phyloP scores from a whole-genome alignment of 345 rosid species.

The Aegle marmelos region DNA sequence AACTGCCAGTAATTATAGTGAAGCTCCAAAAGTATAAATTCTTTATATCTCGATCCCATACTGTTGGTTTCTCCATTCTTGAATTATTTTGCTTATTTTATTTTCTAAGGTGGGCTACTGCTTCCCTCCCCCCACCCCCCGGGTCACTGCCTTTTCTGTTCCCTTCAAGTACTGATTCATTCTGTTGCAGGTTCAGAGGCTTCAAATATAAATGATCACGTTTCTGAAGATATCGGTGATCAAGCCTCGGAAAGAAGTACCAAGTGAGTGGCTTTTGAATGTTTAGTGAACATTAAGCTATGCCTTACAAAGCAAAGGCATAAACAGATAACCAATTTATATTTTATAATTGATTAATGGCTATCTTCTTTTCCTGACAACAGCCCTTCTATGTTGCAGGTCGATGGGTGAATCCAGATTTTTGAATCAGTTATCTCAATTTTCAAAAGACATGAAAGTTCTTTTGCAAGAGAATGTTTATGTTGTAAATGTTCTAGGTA shows the following conservation, averaged over 20 bases:
- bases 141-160: not conserved
- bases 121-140: no score
- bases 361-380: not conserved
- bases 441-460: conserved; percentile 67
- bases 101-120: not conserved
- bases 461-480: conserved; percentile 71
- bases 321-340: not conserved
- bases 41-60: not conserved
- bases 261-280: conserved; percentile 32
- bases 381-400: conserved; percentile 32
- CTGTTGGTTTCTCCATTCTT: not conserved
- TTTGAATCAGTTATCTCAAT: conserved; percentile 43
- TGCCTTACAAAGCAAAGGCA: not conserved
- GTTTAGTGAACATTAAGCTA: not conserved
- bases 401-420: conserved; percentile 26
- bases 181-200: conserved; percentile 13
- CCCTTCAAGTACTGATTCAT: not conserved
- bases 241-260: conserved; percentile 8
- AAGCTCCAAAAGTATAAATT: not conserved
- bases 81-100: not conserved
- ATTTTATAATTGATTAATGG: not conserved
- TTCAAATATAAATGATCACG: not conserved
- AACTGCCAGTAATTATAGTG: not conserved
- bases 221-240: conserved; percentile 6
- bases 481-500: conserved; percentile 86